Conservation (phyloP, 1,284 basidiomycete genomes). For the Fomitopsis schrenkii region DNA sequence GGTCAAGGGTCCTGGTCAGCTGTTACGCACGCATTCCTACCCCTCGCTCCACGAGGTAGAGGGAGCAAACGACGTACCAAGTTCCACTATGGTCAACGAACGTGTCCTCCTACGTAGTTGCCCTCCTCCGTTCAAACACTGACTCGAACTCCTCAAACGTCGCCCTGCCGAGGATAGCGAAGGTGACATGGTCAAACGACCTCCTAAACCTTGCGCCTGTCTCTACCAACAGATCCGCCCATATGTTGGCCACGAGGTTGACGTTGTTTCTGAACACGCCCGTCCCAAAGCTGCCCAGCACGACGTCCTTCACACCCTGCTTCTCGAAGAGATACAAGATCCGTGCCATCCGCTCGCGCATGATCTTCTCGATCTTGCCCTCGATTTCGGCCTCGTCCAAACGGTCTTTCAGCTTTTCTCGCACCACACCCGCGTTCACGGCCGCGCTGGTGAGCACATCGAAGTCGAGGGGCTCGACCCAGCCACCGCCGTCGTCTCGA, state of each 20-base stretch:
- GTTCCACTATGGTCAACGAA: background rate
- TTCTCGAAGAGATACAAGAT: slow-evolving; percentile 61
- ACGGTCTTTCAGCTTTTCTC: slow-evolving; percentile 28
- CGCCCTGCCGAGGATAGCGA: slow-evolving; percentile 54
- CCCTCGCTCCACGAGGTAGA: background rate
- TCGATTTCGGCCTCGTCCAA: slow-evolving; percentile 39
- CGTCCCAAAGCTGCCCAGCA: slow-evolving; percentile 72
- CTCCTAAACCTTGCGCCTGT: slow-evolving; percentile 44
- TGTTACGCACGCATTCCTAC: background rate
- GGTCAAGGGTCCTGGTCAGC: background rate
- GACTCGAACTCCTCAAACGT: slow-evolving; percentile 48
- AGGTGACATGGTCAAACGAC: slow-evolving; percentile 60
- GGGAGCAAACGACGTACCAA: background rate
- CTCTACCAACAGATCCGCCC: slow-evolving; percentile 45
- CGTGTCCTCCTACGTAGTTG: background rate
- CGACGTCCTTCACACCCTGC: slow-evolving; percentile 49
- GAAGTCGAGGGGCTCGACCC: slow-evolving; percentile 49
- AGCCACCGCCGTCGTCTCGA: slow-evolving; percentile 50
- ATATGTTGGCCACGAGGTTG: slow-evolving; percentile 30
- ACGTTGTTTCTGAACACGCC: slow-evolving; percentile 68
- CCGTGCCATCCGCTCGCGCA: slow-evolving; percentile 67
- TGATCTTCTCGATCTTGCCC: slow-evolving; percentile 45
- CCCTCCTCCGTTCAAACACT: slow-evolving; percentile 24
- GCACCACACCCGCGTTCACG: slow-evolving; percentile 62
- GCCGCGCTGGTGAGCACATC: slow-evolving; percentile 65